Evolutionary conservation across 345 rosid genomes (phyloP), one percentile per base, ranked within the genome.

Genomic region (Pseudoturritis turrita): DNA sequence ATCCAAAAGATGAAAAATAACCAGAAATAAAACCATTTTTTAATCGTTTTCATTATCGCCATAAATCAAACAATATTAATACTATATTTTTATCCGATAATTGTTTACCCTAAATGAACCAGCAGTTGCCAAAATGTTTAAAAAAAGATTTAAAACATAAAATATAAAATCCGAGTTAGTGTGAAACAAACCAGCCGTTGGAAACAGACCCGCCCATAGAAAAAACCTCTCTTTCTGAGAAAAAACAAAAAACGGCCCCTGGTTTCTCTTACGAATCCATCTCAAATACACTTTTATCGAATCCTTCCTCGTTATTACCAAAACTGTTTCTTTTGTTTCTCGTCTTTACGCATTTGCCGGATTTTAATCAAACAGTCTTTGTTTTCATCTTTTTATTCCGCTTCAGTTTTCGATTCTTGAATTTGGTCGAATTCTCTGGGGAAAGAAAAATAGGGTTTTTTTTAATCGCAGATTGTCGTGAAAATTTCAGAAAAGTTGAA

Each of bases 151-250:
- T n/a, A n/a, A n/a, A n/a, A n/a, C n/a, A n/a, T n/a, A n/a, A n/a
- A n/a, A n/a, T n/a, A n/a, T n/a, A n/a, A 28, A 28, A 28, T 28
- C 6, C 5, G 6, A 28, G 6, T 9, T 19, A 56, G 28, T 39
- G 14, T 22, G 40, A 60, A 61, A 41, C 22, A 45, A 64, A 46
- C 40, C 70, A 58, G 59, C 70, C 57, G 70, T 65, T 65, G 58
- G 70, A 65, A 65, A 43, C 23, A 35, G 49, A 65, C 43, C 58
- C 55, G 70, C 70, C 59, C 70, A 50, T 49, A 65, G 70, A 36
- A 64, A 62, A 29, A 15, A 26, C 5, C 23, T 36, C 19, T 45
- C 15, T 45, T 19, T 10, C 9, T 17, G 12, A 7, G 3, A 9
- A 9, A n/a, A 23, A 36, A 29, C n/a, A 23, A 9, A 59, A 37